A percentile compares a stretch with the other conserved stretches of the same genome.
Conservation (phyloP, 179 eudicot species). For the Heliamphora pulchella region DNA sequence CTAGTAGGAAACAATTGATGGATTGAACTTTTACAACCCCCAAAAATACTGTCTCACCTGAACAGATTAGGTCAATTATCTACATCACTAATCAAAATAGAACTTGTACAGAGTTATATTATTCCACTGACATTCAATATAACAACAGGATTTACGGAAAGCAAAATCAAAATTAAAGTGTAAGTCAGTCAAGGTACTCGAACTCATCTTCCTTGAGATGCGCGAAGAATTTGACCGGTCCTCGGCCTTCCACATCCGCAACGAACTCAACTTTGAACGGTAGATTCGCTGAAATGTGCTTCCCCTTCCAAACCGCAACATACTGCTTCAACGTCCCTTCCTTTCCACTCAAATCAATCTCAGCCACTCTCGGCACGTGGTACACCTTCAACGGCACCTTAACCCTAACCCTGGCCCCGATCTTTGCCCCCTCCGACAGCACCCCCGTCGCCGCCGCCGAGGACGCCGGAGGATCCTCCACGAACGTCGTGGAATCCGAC, state of each 20-base stretch:
- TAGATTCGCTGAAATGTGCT: conserved; percentile 57
- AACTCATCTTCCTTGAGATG: conserved; percentile 84
- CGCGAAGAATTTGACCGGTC: conserved; percentile 50
- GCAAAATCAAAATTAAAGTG: background rate
- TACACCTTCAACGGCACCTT: conserved; percentile 57
- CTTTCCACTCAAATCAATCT: conserved; percentile 47
- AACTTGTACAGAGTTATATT: background rate
- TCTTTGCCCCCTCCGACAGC: conserved; percentile 30
- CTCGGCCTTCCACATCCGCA: conserved; percentile 39
- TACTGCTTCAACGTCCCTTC: conserved; percentile 55
- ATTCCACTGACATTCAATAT: background rate
- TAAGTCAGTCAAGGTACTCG: conserved; percentile 41
- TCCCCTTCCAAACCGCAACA: conserved; percentile 65
- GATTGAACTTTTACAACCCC: background rate
- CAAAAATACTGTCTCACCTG: background rate
- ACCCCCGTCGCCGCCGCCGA: conserved; percentile 11
- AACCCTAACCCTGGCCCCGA: conserved; percentile 65
- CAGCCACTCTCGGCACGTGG: conserved; percentile 57
- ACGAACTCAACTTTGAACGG: conserved; percentile 65
- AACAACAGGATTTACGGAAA: background rate
- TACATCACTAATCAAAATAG: conserved; percentile 11
- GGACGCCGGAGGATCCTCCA: conserved; percentile 16
- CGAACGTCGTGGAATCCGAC: conserved; percentile 14
- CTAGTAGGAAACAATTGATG: background rate
- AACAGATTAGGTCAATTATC: conserved; percentile 10